phyloP scores from a whole-genome alignment of 495 filamentous ascomycete genomes.

The Aspergillus leporis region DNA sequence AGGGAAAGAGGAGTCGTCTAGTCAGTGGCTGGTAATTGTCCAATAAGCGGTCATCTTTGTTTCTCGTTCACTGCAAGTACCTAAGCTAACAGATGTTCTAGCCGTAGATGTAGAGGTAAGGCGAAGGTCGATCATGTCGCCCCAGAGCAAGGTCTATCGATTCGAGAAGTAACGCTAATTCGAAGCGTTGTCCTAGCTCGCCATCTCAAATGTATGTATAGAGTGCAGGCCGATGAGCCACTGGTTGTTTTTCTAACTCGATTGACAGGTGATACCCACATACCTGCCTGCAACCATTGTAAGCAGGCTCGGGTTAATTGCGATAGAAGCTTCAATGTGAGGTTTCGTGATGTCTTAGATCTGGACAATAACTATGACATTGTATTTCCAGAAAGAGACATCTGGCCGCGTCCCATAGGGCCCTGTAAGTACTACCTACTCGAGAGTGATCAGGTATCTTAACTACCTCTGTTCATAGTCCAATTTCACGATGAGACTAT shows the following conservation, averaged over 20 bases:
- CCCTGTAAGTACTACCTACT: constrained; percentile 11
- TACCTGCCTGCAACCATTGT: constrained; percentile 22
- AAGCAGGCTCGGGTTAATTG: constrained; percentile 22
- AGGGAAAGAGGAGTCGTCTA: constrained; percentile 11
- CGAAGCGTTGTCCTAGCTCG: constrained; percentile 13
- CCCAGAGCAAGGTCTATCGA: neutral
- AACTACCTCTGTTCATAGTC: constrained; percentile 16
- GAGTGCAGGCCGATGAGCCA: neutral
- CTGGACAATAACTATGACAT: constrained; percentile 13
- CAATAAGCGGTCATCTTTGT: neutral
- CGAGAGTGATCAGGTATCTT: neutral
- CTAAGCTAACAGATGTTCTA: neutral
- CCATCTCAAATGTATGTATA: constrained; percentile 30
- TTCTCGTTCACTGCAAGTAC: neutral
- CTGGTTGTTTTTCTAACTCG: neutral
- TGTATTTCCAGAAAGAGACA: constrained; percentile 20
- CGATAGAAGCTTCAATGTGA: constrained; percentile 23
- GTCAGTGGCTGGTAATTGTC: constrained; percentile 14
- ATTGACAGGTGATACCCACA: constrained; percentile 21
- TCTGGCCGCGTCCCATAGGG: constrained; percentile 24
- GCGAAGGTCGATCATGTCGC: neutral
- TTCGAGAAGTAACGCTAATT: neutral
- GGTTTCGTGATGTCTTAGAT: constrained; percentile 26
- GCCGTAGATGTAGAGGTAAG: constrained; percentile 16
- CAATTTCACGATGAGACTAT: constrained; percentile 29